A percentile compares a stretch with the other conserved stretches of the same genome.
Evolutionary conservation across 164 flowering plant genomes (phyloP).

Genomic region (Vitis rupestris): DNA sequence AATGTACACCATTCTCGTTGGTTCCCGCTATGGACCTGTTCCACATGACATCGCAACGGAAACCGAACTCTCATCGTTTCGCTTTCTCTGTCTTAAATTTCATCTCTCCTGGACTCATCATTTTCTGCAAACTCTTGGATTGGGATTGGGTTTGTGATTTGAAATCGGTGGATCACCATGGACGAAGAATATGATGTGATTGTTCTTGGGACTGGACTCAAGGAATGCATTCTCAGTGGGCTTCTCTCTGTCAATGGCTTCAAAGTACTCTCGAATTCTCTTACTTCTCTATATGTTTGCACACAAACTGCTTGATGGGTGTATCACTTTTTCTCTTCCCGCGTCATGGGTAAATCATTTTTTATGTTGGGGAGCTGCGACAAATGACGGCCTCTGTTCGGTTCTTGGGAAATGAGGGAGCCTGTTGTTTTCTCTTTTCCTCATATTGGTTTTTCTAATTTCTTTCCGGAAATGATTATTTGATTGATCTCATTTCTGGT

Average conservation of each 20-base stretch:
- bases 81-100: not conserved
- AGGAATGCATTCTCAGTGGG: slow-evolving; percentile 66
- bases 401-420: too few species aligned
- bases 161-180: slow-evolving; percentile 20
- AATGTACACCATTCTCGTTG: slow-evolving; percentile 11
- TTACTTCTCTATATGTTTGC: slow-evolving; percentile 20
- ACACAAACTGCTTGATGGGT: slow-evolving; percentile 30
- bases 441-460: too few species aligned
- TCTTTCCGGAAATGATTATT: too few species aligned
- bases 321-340: slow-evolving; percentile 30
- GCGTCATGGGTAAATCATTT: too few species aligned
- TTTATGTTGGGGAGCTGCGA: too few species aligned
- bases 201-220: slow-evolving; percentile 60
- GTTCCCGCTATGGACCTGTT: slow-evolving; percentile 28
- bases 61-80: not conserved
- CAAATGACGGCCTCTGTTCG: too few species aligned
- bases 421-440: too few species aligned
- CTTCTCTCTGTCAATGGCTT: slow-evolving; percentile 61
- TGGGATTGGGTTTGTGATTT: not conserved
- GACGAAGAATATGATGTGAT: slow-evolving; percentile 60
- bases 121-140: not conserved
- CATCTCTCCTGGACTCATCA: not conserved
- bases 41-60: not conserved
- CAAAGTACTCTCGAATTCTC: slow-evolving; percentile 29
- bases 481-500: too few species aligned